These are phyloP conservation scores for Epicoccum nigrum DNA, from an alignment of 2,329 filamentous ascomycete genomes.

Conservation along the genomic window DNA sequence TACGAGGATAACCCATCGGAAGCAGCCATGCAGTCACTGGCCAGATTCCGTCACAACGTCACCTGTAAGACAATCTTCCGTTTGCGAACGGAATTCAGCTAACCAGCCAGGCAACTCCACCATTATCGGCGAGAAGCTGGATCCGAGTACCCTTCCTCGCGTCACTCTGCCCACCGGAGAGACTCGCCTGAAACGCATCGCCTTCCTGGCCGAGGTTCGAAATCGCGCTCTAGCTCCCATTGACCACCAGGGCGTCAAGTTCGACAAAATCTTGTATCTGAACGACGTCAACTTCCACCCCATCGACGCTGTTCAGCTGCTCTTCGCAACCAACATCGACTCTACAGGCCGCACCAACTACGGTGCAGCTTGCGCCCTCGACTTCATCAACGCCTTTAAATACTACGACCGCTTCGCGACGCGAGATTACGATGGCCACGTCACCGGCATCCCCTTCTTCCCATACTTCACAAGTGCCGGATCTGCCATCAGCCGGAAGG, in stretches of 20 bases:
- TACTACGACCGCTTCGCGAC: slow-evolving; percentile 79
- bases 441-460: slow-evolving; percentile 68
- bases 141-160: slow-evolving; percentile 62
- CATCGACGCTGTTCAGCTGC: slow-evolving; percentile 62
- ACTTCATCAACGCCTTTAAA: slow-evolving; percentile 70
- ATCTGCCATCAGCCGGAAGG: slow-evolving; percentile 60
- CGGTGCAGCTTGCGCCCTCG: slow-evolving; percentile 72
- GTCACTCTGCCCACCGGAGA: slow-evolving; percentile 68
- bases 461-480: slow-evolving; percentile 68
- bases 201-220: slow-evolving; percentile 73
- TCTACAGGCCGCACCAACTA: slow-evolving; percentile 61
- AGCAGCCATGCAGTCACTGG: slow-evolving; percentile 61
- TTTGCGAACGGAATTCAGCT: slow-evolving; percentile 9
- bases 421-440: slow-evolving; percentile 68
- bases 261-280: slow-evolving; percentile 64
- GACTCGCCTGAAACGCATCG: slow-evolving; percentile 71
- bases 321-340: slow-evolving; percentile 67
- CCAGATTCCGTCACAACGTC: slow-evolving; percentile 58
- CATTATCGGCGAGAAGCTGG: slow-evolving; percentile 66
- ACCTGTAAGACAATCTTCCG: slow-evolving; percentile 43
- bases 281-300: slow-evolving; percentile 73
- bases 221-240: slow-evolving; percentile 72
- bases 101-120: slow-evolving; percentile 48
- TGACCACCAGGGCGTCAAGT: slow-evolving; percentile 60
- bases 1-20: slow-evolving; percentile 74